Conservation (phyloP, 352 stramenopile species). For the Phytophthora macrochlamydospora region DNA sequence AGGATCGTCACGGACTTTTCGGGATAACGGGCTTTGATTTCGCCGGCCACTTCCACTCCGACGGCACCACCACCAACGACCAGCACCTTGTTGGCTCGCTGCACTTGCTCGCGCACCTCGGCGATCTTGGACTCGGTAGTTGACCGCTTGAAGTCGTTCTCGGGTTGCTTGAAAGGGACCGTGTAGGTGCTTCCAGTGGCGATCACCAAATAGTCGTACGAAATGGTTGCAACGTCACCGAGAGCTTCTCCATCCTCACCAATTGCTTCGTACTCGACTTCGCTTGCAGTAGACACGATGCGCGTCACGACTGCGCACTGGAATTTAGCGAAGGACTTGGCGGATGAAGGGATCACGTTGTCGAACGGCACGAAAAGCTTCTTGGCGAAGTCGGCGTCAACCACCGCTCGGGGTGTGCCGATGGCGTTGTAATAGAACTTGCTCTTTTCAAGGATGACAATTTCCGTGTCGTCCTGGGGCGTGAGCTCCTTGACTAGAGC, state of each 20-base stretch:
- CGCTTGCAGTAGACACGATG: slow-evolving; percentile 36
- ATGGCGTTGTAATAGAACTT: slow-evolving; percentile 56
- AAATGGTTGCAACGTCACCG: slow-evolving; percentile 33
- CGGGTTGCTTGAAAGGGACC: slow-evolving; percentile 55
- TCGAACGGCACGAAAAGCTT: slow-evolving; percentile 69
- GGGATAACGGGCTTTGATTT: slow-evolving; percentile 59
- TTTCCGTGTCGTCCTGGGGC: slow-evolving; percentile 36
- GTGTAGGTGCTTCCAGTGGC: slow-evolving; percentile 68
- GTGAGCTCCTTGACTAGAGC: slow-evolving; percentile 39
- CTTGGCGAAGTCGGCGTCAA: slow-evolving; percentile 45
- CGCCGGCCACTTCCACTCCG: slow-evolving; percentile 58
- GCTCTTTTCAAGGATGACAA: slow-evolving; percentile 65
- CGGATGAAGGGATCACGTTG: slow-evolving; percentile 40
- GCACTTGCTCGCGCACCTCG: slow-evolving; percentile 49
- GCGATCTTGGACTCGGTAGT: slow-evolving; percentile 39
- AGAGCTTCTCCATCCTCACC: slow-evolving; percentile 35
- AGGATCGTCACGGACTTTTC: slow-evolving; percentile 64
- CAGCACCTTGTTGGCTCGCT: slow-evolving; percentile 47
- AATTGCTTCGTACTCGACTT: slow-evolving; percentile 45
- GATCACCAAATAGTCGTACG: slow-evolving; percentile 66
- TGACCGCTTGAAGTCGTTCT: slow-evolving; percentile 37
- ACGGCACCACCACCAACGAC: slow-evolving; percentile 63
- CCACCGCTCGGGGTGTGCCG: slow-evolving; percentile 47
- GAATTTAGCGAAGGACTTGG: slow-evolving; percentile 43
- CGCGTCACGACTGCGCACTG: slow-evolving; percentile 45